Conservation (phyloP, 345 rosid species). For the Crucihimalaya himalaica region DNA sequence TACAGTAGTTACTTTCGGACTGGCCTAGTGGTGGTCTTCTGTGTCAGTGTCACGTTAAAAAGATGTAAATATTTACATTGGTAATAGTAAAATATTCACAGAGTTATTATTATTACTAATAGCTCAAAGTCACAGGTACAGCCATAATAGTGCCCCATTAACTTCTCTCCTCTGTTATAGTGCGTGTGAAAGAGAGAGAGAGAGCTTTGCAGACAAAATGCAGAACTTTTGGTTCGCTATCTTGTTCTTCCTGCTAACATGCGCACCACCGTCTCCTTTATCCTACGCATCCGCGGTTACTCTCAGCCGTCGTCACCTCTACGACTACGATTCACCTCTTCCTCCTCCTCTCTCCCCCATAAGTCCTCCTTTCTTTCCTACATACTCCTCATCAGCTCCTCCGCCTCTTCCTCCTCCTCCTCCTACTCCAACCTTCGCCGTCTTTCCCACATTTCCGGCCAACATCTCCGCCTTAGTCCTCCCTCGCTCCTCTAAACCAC, state of each 20-base stretch:
- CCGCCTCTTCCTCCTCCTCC: conserved; percentile 74
- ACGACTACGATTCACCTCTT: conserved; percentile 56
- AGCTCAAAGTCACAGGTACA: conserved; percentile 15
- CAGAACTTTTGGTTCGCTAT: conserved; percentile 31
- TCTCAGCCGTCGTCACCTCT: conserved; percentile 69
- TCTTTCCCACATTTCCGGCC: conserved; percentile 82
- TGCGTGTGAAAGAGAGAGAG: conserved; percentile 4
- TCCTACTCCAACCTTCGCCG: conserved; percentile 58
- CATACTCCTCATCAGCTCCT: conserved; percentile 25
- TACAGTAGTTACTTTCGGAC: background rate
- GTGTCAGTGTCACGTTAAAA: background rate
- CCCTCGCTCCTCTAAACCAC: conserved; percentile 57
- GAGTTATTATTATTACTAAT: background rate
- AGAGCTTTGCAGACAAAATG: conserved; percentile 30
- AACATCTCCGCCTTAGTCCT: conserved; percentile 81
- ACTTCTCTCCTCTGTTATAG: conserved; percentile 11
- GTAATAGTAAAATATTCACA: background rate
- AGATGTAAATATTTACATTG: background rate
- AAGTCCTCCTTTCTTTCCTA: conserved; percentile 71
- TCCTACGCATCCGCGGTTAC: conserved; percentile 30
- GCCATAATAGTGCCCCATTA: conserved; percentile 24
- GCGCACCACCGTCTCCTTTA: conserved; percentile 19
- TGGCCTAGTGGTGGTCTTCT: background rate
- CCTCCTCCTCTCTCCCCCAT: conserved; percentile 48
- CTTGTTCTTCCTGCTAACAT: conserved; percentile 38